These are phyloP conservation scores for Adansonia rubrostipa DNA, from an alignment of 441 rosid genomes.

Conservation along the genomic window DNA sequence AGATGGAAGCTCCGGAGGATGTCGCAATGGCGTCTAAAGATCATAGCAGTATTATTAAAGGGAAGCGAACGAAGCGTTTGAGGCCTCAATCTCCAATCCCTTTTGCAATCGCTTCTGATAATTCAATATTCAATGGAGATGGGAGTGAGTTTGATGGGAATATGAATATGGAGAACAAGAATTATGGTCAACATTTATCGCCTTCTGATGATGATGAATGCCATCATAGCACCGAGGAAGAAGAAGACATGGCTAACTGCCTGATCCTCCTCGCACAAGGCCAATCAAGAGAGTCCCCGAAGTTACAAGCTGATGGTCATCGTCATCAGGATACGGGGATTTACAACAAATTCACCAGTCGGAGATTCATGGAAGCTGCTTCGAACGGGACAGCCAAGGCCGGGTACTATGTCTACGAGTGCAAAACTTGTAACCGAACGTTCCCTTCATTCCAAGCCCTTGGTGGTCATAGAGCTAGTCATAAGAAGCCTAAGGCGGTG, in stretches of 20 bases:
- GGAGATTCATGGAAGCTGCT: slow-evolving; percentile 67
- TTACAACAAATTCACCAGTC: slow-evolving; percentile 56
- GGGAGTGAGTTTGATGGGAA: neutral
- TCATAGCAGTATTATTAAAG: slow-evolving; percentile 53
- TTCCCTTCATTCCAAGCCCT: slow-evolving; percentile 95
- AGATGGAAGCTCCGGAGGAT: slow-evolving; percentile 58
- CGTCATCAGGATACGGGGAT: slow-evolving; percentile 11
- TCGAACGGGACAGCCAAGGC: slow-evolving; percentile 51
- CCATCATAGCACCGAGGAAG: slow-evolving; percentile 56
- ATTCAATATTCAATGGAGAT: slow-evolving; percentile 31
- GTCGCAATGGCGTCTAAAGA: slow-evolving; percentile 39
- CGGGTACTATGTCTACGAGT: slow-evolving; percentile 83
- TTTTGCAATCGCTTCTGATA: slow-evolving; percentile 39
- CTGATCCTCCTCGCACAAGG: slow-evolving; percentile 88
- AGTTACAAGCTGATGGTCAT: slow-evolving; percentile 11
- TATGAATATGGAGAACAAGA: neutral
- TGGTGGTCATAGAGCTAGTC: slow-evolving; percentile 96
- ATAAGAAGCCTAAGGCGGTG: slow-evolving; percentile 66
- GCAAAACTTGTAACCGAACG: slow-evolving; percentile 85
- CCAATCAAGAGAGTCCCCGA: slow-evolving; percentile 33
- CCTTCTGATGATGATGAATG: slow-evolving; percentile 42
- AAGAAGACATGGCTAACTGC: slow-evolving; percentile 94
- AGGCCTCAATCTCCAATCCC: slow-evolving; percentile 69
- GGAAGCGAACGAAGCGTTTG: slow-evolving; percentile 80
- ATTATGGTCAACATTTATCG: neutral